Conservation (phyloP, 148 eudicot genomes). For the Rhododendron mucronatum region DNA sequence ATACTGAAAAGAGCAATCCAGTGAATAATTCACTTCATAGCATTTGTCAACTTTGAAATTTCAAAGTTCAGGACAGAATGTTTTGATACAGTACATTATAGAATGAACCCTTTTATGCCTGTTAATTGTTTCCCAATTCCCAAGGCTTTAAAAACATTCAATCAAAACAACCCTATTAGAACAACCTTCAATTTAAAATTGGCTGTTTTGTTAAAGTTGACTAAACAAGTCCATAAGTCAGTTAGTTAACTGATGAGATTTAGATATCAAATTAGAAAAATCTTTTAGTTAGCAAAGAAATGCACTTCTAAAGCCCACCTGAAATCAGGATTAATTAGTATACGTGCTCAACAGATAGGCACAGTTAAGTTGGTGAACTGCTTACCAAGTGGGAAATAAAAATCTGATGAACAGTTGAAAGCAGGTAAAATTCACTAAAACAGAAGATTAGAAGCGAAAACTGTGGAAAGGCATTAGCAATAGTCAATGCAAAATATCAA, state of each 20-base stretch:
- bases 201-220: background rate
- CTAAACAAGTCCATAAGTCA: background rate
- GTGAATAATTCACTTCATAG: background rate
- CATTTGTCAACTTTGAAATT: background rate
- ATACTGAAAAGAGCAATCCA: background rate
- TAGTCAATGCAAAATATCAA: background rate
- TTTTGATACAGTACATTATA: background rate
- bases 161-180: background rate
- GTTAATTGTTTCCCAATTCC: background rate
- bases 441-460: background rate
- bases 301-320: background rate
- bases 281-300: background rate
- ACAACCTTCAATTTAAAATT: background rate
- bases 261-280: background rate
- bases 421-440: background rate
- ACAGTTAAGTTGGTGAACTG: background rate
- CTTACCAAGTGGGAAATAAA: background rate
- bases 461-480: slow-evolving; percentile 1
- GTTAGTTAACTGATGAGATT: background rate
- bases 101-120: background rate
- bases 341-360: background rate
- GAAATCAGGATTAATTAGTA: background rate
- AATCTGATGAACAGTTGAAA: background rate
- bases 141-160: background rate
- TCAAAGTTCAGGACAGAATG: background rate